Conservation (phyloP, 2,329 filamentous ascomycete genomes). For the Sclerotinia trifoliorum region DNA sequence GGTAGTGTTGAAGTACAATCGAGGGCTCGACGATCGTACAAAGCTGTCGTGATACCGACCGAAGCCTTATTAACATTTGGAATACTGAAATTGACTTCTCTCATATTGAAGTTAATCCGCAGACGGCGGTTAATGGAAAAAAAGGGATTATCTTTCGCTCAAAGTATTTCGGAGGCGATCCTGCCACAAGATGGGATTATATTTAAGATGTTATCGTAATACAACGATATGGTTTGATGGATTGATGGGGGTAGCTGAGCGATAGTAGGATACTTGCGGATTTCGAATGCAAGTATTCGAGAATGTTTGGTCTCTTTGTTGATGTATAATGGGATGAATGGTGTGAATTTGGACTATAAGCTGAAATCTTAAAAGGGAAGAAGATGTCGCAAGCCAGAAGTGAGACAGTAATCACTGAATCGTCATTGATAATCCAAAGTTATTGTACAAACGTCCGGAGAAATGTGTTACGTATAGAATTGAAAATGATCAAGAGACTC, state of each 20-base stretch:
- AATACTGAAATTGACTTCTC: slow-evolving; percentile 99
- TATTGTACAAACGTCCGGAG: not conserved
- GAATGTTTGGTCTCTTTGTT: not conserved
- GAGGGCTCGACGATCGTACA: slow-evolving; percentile 95
- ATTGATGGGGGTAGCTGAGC: slow-evolving; percentile 5
- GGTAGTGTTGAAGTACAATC: slow-evolving; percentile 98
- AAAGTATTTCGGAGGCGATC: slow-evolving; percentile 27
- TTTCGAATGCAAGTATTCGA: slow-evolving; percentile 10
- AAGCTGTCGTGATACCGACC: slow-evolving; percentile 95
- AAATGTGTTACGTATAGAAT: not conserved
- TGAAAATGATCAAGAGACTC: not conserved
- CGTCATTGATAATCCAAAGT: slow-evolving; percentile 9
- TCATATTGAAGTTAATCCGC: slow-evolving; percentile 63
- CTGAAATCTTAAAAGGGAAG: slow-evolving; percentile 7
- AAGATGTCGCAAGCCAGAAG: slow-evolving; percentile 15
- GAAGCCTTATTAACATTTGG: slow-evolving; percentile 99
- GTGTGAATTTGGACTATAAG: not conserved
- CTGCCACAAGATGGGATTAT: slow-evolving; percentile 23
- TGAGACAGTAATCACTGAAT: slow-evolving; percentile 16
- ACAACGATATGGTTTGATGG: slow-evolving; percentile 28
- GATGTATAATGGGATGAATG: not conserved
- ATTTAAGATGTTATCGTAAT: slow-evolving; percentile 8
- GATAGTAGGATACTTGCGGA: not conserved
- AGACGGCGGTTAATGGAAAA: slow-evolving; percentile 13
- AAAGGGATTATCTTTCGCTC: slow-evolving; percentile 19